Percentiles rank a stretch among this genome's conserved stretches.
Conservation (phyloP, 306 rosid genomes). For the Quercus bicolor region DNA sequence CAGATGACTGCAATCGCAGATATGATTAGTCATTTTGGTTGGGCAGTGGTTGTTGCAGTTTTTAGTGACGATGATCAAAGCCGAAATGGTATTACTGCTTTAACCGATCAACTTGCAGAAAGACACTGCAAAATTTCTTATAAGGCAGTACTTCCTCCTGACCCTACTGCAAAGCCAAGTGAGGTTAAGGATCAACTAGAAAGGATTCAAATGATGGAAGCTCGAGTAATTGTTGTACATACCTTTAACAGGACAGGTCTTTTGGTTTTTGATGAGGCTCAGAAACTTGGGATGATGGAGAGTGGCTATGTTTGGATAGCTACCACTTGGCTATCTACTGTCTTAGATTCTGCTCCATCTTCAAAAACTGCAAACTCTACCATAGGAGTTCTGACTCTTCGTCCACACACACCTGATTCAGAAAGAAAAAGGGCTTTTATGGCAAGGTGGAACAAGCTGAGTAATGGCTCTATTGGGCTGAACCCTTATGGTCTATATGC, state of each 20-base stretch:
- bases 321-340: conserved; percentile 50
- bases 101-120: conserved; percentile 42
- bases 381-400: conserved; percentile 49
- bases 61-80: conserved; percentile 47
- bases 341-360: conserved; percentile 40
- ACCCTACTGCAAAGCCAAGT: conserved; percentile 29
- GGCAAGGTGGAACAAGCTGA: conserved; percentile 42
- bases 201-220: conserved; percentile 34
- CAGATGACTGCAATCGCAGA: conserved; percentile 55
- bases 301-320: conserved; percentile 53
- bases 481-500: conserved; percentile 52
- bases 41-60: conserved; percentile 35
- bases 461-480: conserved; percentile 52
- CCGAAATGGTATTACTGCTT: conserved; percentile 37
- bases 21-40: conserved; percentile 32
- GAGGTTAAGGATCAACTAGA: conserved; percentile 20
- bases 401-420: conserved; percentile 42
- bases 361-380: conserved; percentile 26
- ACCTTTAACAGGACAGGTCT: conserved; percentile 34
- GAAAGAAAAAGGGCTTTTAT: conserved; percentile 30
- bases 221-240: conserved; percentile 40
- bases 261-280: conserved; percentile 45
- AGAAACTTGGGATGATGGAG: conserved; percentile 46
- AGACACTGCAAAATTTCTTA: conserved; percentile 35
- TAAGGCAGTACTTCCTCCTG: conserved; percentile 46